Conservation (phyloP, 495 filamentous ascomycete genomes). For the Annulohypoxylon maeteangense region DNA sequence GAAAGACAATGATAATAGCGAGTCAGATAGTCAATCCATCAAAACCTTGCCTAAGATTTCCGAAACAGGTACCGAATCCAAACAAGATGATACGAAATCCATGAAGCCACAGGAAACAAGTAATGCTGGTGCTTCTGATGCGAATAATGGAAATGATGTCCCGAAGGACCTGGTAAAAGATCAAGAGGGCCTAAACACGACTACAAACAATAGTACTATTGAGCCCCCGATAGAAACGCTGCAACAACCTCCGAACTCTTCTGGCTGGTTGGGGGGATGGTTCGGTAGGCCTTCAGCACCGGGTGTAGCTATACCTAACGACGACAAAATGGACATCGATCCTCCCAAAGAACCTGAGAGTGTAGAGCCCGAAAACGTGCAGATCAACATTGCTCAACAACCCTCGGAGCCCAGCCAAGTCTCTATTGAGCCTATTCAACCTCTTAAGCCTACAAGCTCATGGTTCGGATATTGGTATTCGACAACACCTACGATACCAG, state of each 20-base stretch:
- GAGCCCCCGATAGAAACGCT: constrained; percentile 25
- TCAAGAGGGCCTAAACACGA: constrained; percentile 12
- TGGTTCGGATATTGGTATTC: constrained; percentile 66
- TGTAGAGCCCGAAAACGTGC: constrained; percentile 10
- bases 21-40: constrained; percentile 39
- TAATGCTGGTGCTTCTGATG: constrained; percentile 10
- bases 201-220: constrained; percentile 9
- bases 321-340: constrained; percentile 39
- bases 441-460: constrained; percentile 49
- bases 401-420: background rate
- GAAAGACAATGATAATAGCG: constrained; percentile 45
- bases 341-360: constrained; percentile 33
- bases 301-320: constrained; percentile 35
- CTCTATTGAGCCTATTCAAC: background rate
- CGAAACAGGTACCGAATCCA: constrained; percentile 37
- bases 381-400: constrained; percentile 22
- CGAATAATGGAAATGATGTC: constrained; percentile 4
- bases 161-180: constrained; percentile 4
- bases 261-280: constrained; percentile 68
- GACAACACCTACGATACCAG: constrained; percentile 30
- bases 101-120: constrained; percentile 31
- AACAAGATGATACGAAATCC: constrained; percentile 41
- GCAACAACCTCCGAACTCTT: constrained; percentile 51
- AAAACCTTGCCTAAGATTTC: constrained; percentile 44
- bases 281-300: constrained; percentile 54